Evolutionary conservation across 2,329 filamentous ascomycete genomes (phyloP), one percentile per base, ranked within the genome.

Genomic region (Penicillium fuscoglaucum): DNA sequence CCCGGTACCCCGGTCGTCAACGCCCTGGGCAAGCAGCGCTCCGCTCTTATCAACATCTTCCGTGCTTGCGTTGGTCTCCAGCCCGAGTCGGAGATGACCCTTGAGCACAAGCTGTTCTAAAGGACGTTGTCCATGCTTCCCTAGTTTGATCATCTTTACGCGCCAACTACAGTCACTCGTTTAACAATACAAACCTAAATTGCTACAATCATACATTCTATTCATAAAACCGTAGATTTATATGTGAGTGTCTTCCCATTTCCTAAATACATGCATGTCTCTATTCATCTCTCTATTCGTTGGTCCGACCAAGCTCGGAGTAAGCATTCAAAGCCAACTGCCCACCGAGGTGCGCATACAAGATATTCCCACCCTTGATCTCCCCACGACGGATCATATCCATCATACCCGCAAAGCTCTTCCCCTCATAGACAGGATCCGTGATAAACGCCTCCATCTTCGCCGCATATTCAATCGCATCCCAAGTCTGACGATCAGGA

Each of bases 71-170:
- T 99, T 70, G 95, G 95, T 65, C 85, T 99, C 60, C 91, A 97
- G 84, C 95, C 95, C 17, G 95, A 99, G 85, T 95, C 89, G 58
- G 95, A 99, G 76, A 99, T 99, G 95, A 97, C 93, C 41, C 85
- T 98, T 53, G 95, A 99, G 85, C 93, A 98, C 83, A 99, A 98
- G 87, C 85, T 98, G 64, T 93, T 97, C 75, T 90, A 84, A 47
- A 15, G 2, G 28, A 19, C 24, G 2, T 28, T 21, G 24, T 21
- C 21, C 13, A 8, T 37, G 39, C 21, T 44, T 21, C 13, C 17
- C n/a, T 17, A 39, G 15, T 24, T 44, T 43, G 21, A 41, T 43
- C 24, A 19, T 41, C 35, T 24, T 56, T 43, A 49, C 37, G 21
- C 35, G 54, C 64, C 61, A 69, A 71, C 68, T 70, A 60, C 60